Conservation (phyloP, 129 eudicot genomes). For the Helianthus annuus region DNA sequence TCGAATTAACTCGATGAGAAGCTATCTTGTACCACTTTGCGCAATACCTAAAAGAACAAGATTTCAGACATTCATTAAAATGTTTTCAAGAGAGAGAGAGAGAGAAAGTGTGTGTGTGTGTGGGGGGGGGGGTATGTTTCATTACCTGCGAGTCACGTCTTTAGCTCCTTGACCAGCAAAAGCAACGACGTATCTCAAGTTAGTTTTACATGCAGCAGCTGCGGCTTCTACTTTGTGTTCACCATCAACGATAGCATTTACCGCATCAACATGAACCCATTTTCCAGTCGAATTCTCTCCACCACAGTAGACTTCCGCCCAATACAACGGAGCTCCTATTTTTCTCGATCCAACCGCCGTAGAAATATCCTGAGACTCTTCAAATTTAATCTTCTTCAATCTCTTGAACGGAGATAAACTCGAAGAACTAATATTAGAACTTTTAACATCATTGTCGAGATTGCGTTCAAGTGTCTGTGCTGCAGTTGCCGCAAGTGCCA, state of each 20-base stretch:
- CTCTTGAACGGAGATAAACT: constrained; percentile 41
- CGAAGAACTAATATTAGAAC: constrained; percentile 22
- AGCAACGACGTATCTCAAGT: constrained; percentile 91
- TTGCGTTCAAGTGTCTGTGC: constrained; percentile 30
- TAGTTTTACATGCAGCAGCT: constrained; percentile 80
- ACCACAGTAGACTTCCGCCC: constrained; percentile 86
- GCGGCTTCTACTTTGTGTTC: constrained; percentile 92
- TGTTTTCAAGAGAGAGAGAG: not conserved
- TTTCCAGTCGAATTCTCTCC: constrained; percentile 82
- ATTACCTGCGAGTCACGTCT: constrained; percentile 96
- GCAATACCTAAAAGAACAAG: constrained; percentile 66
- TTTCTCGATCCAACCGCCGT: constrained; percentile 83
- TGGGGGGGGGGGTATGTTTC: not conserved
- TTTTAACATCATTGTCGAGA: constrained; percentile 25
- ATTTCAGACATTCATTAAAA: not conserved
- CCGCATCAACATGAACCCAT: constrained; percentile 95
- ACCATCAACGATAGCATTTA: constrained; percentile 78
- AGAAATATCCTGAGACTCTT: constrained; percentile 58
- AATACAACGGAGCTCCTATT: constrained; percentile 83
- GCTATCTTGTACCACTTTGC: constrained; percentile 90
- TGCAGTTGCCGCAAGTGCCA: constrained; percentile 87
- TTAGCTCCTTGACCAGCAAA: constrained; percentile 94
- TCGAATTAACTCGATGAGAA: constrained; percentile 62
- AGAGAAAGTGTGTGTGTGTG: not conserved
- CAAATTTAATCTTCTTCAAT: constrained; percentile 43